phyloP scores from a whole-genome alignment of 1,284 basidiomycete species.

The Ustanciosporium gigantosporum region DNA sequence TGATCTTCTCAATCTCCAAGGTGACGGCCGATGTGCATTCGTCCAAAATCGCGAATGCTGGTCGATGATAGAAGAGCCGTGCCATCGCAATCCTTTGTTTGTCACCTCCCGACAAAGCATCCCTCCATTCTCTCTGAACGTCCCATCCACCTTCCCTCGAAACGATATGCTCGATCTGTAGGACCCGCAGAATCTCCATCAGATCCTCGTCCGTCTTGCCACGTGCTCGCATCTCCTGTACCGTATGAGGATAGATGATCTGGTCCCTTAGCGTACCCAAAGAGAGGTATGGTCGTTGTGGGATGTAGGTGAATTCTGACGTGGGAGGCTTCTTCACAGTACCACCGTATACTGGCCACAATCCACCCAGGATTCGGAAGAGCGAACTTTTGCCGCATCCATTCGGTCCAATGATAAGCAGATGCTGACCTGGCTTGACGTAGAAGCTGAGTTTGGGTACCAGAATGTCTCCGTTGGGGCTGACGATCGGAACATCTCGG shows the following conservation, averaged over 20 bases:
- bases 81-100: slow-evolving; percentile 89
- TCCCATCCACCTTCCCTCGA: slow-evolving; percentile 98
- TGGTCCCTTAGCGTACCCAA: slow-evolving; percentile 92
- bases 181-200: slow-evolving; percentile 72
- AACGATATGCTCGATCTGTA: slow-evolving; percentile 85
- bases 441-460: slow-evolving; percentile 78
- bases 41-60: slow-evolving; percentile 95
- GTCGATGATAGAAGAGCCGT: slow-evolving; percentile 89
- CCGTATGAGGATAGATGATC: slow-evolving; percentile 77
- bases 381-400: slow-evolving; percentile 68
- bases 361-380: slow-evolving; percentile 90
- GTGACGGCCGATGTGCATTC: slow-evolving; percentile 95
- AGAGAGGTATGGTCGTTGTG: slow-evolving; percentile 91
- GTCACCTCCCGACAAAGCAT: slow-evolving; percentile 79
- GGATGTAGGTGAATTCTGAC: slow-evolving; percentile 88
- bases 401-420: slow-evolving; percentile 67
- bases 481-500: slow-evolving; percentile 90
- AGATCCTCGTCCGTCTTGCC: slow-evolving; percentile 71
- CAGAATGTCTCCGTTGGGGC: slow-evolving; percentile 91
- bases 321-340: slow-evolving; percentile 89
- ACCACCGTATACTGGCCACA: slow-evolving; percentile 97
- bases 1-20: slow-evolving; percentile 84
- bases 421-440: slow-evolving; percentile 81
- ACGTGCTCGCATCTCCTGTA: slow-evolving; percentile 62
- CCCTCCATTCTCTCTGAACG: slow-evolving; percentile 83